phyloP scores from a whole-genome alignment of 495 filamentous ascomycete genomes.

The Talaromyces trachyspermus region DNA sequence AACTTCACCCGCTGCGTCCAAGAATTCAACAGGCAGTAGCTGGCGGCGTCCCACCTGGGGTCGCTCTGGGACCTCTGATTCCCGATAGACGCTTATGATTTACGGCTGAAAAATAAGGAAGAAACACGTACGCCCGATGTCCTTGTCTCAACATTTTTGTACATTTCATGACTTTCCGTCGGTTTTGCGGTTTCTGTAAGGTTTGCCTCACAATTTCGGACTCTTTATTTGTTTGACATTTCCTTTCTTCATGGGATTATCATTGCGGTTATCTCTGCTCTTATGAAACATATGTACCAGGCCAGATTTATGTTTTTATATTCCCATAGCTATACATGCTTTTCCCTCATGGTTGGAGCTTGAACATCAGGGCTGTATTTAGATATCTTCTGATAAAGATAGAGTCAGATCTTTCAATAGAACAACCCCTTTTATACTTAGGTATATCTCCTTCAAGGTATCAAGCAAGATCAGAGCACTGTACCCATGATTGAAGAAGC shows the following conservation, averaged over 20 bases:
- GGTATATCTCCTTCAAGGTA: slow-evolving; percentile 31
- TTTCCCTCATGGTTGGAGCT: not conserved
- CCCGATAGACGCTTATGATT: slow-evolving; percentile 8
- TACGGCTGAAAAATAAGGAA: not conserved
- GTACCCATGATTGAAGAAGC: slow-evolving; percentile 32
- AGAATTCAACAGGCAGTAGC: slow-evolving; percentile 34
- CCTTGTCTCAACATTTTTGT: too few species aligned
- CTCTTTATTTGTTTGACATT: too few species aligned
- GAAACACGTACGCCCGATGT: too few species aligned
- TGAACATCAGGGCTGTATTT: slow-evolving; percentile 1
- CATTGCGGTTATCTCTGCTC: too few species aligned
- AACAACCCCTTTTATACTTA: slow-evolving; percentile 23
- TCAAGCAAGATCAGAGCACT: slow-evolving; percentile 34
- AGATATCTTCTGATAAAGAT: slow-evolving; percentile 5
- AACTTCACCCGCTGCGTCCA: slow-evolving; percentile 32
- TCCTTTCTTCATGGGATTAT: too few species aligned
- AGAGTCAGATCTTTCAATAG: slow-evolving; percentile 1
- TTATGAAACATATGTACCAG: too few species aligned
- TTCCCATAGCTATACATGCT: not conserved
- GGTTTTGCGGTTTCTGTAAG: too few species aligned
- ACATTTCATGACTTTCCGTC: too few species aligned
- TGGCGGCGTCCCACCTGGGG: slow-evolving; percentile 32
- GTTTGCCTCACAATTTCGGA: too few species aligned
- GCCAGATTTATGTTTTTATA: too few species aligned
- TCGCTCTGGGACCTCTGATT: slow-evolving; percentile 6